Evolutionary conservation across 202 grass and related monocot genomes (phyloP).

Genomic region (Hordeum pubiflorum): DNA sequence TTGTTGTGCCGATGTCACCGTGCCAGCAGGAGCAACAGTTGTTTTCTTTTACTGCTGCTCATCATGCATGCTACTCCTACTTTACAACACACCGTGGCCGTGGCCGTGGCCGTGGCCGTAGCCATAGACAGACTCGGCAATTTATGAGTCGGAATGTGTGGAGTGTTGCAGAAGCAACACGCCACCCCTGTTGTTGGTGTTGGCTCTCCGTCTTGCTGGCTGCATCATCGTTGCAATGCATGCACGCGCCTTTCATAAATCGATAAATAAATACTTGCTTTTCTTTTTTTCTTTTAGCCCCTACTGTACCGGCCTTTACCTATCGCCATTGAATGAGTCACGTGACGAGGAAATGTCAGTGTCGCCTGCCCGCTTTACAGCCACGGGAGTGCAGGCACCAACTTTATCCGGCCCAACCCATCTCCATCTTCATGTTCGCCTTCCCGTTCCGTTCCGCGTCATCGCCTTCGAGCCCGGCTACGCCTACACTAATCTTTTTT

Average conservation of each 20-base stretch:
- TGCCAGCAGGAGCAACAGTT: not conserved
- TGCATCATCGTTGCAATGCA: not conserved
- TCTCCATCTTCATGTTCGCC: not conserved
- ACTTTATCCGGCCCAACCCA: constrained; percentile 21
- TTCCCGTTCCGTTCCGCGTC: not conserved
- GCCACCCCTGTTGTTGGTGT: not conserved
- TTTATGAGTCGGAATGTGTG: not conserved
- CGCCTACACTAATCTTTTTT: not conserved
- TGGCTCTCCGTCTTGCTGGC: not conserved
- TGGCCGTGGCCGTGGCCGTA: not conserved
- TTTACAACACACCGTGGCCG: not conserved
- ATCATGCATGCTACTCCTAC: not conserved
- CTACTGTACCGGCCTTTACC: constrained; percentile 21
- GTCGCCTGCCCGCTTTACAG: constrained; percentile 22
- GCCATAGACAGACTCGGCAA: not conserved
- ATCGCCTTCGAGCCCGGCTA: not conserved
- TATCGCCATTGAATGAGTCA: constrained; percentile 30
- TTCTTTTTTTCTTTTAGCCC: not conserved
- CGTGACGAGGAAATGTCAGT: constrained; percentile 30
- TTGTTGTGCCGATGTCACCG: not conserved
- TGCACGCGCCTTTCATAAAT: not conserved
- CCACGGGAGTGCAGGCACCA: not conserved
- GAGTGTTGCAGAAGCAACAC: constrained; percentile 6
- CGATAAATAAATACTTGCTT: not conserved
- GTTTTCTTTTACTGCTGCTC: not conserved